Evolutionary conservation across 106 monocot species (phyloP), one percentile per base, ranked within the genome.

Genomic region (Platanthera zijinensis): DNA sequence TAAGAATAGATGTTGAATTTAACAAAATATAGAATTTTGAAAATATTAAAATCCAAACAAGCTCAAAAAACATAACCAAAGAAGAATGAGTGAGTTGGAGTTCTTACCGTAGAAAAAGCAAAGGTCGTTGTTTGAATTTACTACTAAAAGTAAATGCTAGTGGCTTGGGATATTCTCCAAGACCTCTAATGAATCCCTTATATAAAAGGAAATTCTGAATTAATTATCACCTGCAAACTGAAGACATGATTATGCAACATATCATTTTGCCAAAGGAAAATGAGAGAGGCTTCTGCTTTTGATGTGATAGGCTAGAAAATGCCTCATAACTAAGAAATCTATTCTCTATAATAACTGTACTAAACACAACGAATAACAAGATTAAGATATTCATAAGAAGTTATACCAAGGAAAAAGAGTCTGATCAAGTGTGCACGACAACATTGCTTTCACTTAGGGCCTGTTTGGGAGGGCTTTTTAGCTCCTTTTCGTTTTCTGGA

Each of bases 101-200:
- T 48, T 63, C 87, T 84, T 85, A 99, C 97, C 87, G 94, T 91
- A 69, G 97, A n/a, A n/a, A 89, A 68, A 99, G 75, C 76, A 99
- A 74, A 7, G 97, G 89, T 5, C 97, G 94, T 78, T 94, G 97
- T 53, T 79, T 92, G 70, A 94, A 94, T 76, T 90, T 91, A 83
- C 85, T 84, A 57, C 94, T 80, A 54, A 99, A 99, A 48, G 91
- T 85, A 89, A 99, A 86, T 75, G 87, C 89, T 69, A 94, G 84
- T 21, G 97, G 89, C 52, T 78, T 88, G 21, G 91, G 84, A 45
- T 83, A 90, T 72, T 94, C 94, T 80, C 97, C 97, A 75, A 91
- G 94, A 14, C 97, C 97, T 81, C 97, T 87, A 79, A 99, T 91
- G 80, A 89, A 99, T 10, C 97, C 97, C 75, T 90, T 93, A 63